Evolutionary conservation across 257 asterid genomes (phyloP).

Genomic region (Solanum chilense): DNA sequence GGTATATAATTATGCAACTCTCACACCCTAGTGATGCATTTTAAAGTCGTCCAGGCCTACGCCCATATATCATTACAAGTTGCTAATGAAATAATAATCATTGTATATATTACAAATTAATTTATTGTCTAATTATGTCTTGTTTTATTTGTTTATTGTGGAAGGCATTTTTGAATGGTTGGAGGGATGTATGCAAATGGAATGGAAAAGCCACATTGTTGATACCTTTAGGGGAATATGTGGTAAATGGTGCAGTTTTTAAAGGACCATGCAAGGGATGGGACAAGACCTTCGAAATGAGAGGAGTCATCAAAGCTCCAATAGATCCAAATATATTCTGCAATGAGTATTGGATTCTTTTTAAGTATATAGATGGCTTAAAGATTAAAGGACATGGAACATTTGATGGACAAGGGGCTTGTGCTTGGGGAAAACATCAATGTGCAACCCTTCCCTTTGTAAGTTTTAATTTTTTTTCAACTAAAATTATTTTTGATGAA

Average conservation of each 20-base stretch:
- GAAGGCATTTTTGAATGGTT: background rate
- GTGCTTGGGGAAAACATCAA: background rate
- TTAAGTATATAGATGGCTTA: background rate
- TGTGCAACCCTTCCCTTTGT: background rate
- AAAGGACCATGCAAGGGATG: background rate
- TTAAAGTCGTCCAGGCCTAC: too few relatives aligned
- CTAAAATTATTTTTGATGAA: background rate
- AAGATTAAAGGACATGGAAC: background rate
- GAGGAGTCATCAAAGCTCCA: background rate
- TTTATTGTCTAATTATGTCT: background rate
- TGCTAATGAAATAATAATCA: background rate
- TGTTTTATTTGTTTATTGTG: background rate
- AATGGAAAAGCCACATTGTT: background rate
- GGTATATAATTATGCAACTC: background rate
- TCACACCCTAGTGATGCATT: background rate
- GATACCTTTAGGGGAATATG: background rate
- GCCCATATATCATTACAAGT: background rate
- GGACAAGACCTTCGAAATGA: background rate
- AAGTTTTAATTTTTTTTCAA: background rate
- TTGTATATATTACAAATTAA: too few relatives aligned
- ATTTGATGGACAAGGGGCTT: background rate
- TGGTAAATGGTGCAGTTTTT: background rate
- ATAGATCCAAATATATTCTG: background rate
- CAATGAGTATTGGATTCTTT: background rate
- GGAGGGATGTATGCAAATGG: background rate